phyloP scores from a whole-genome alignment of 257 asterid species.

The Salvia hispanica region DNA sequence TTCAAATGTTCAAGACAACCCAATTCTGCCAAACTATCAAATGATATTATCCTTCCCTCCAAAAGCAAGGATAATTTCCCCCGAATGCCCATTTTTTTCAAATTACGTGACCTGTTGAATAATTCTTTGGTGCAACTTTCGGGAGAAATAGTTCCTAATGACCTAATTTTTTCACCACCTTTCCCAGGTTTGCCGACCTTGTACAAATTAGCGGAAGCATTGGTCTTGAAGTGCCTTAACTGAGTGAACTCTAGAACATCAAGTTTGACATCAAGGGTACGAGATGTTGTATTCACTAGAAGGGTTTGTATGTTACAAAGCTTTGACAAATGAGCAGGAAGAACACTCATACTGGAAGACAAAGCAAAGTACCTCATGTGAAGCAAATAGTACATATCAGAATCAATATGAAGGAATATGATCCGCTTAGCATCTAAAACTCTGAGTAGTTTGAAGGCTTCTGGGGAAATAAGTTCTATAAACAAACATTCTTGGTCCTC shows the following conservation, averaged over 20 bases:
- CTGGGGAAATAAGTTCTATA: background rate
- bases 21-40: constrained; percentile 30
- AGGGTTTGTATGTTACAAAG: background rate
- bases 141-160: background rate
- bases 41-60: constrained; percentile 38
- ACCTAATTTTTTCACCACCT: background rate
- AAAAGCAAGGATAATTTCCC: too few species aligned
- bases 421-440: constrained; percentile 32
- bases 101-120: background rate
- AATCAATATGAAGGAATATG: constrained; percentile 26
- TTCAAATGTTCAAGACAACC: constrained; percentile 39
- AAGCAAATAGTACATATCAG: constrained; percentile 6
- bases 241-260: background rate
- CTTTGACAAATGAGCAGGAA: background rate
- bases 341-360: background rate
- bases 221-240: background rate
- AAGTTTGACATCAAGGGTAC: background rate
- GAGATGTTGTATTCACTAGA: too few species aligned
- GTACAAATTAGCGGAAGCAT: background rate
- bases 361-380: constrained; percentile 27
- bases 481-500: too few species aligned
- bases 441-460: constrained; percentile 33
- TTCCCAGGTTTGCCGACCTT: background rate
- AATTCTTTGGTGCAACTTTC: background rate
- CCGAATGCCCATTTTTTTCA: constrained; percentile 41